phyloP scores from a whole-genome alignment of 2,329 filamentous ascomycete genomes.

The Sporothrix phasma region DNA sequence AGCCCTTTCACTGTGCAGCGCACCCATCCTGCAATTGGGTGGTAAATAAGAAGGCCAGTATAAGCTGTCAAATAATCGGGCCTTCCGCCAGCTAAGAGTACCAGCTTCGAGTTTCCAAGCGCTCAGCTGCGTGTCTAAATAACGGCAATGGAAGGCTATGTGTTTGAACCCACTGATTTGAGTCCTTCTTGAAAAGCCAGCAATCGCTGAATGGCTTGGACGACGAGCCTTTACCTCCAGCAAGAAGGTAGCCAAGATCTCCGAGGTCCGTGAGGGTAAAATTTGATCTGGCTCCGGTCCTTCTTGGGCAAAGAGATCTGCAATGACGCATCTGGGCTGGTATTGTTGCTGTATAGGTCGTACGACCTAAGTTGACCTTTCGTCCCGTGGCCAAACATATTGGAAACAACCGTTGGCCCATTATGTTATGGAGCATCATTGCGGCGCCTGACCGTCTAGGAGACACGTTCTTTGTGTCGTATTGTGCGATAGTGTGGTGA shows the following conservation, averaged over 20 bases:
- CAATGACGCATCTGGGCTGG: slow-evolving; percentile 5
- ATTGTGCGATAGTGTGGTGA: not conserved
- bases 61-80: slow-evolving; percentile 38
- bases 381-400: slow-evolving; percentile 35
- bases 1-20: slow-evolving; percentile 31
- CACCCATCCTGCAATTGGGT: slow-evolving; percentile 38
- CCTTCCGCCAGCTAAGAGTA: slow-evolving; percentile 55
- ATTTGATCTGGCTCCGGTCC: slow-evolving; percentile 52
- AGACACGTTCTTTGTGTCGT: slow-evolving; percentile 29
- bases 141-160: slow-evolving; percentile 59
- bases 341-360: slow-evolving; percentile 35
- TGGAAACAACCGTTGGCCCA: slow-evolving; percentile 36
- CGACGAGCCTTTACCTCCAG: slow-evolving; percentile 72
- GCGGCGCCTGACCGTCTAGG: slow-evolving; percentile 52
- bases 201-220: slow-evolving; percentile 58
- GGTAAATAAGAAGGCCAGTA: slow-evolving; percentile 44
- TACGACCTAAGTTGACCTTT: slow-evolving; percentile 38
- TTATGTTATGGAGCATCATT: slow-evolving; percentile 31
- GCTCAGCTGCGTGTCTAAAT: slow-evolving; percentile 62
- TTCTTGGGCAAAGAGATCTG: slow-evolving; percentile 17
- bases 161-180: slow-evolving; percentile 49
- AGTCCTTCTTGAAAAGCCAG: slow-evolving; percentile 56
- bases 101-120: slow-evolving; percentile 38
- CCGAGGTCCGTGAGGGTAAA: slow-evolving; percentile 63
- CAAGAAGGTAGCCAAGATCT: slow-evolving; percentile 49